Evolutionary conservation across 1,139 yeast species (phyloP), one percentile per base, ranked within the genome.

Genomic region (Yamadazyma dushanensis): DNA sequence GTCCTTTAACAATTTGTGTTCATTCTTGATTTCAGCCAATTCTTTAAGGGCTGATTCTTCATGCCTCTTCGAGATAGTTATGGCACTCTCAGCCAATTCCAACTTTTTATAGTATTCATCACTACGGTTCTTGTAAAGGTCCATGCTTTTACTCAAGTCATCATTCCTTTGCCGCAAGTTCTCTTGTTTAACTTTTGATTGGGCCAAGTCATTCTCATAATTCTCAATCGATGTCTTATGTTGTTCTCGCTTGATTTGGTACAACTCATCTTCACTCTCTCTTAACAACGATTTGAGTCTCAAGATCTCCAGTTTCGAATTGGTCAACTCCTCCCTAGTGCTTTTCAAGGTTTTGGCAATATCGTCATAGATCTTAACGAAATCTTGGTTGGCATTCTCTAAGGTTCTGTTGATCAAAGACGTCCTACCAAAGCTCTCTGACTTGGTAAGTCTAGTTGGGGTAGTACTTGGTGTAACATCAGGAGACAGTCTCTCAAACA

Each of bases 11-110:
- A 76, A 67, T 10, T 65, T 64, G 38, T 83, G 62, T 17, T 80
- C 73, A 29, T 66, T 75, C 41, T 70, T 71, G 3, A 76, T 64
- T 21, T 82, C 88, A 16, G 63, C 59, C 39, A 82, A 63, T 47
- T 87, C 89, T 26, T 66, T 64, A 32, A 61, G 63, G 7, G 84
- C 73, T 36, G 68, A 59, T 34, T 73, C 73, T 52, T 83, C 90
- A 13, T 83, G 79, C 45, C 86, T 69, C 46, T 66, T 66, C 3
- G 88, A 78, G 34, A 79, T 73, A 31, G 73, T 66, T 2, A 85
- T 78, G 2, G 88, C 83, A 33, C 82, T 71, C 51, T 90, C 96
- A 1, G 95, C 92, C 40, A 78, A 73, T 50, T 88, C 95, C 24
- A 89, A 66, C 49, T 86, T 85, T 41, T 72, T 70, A 49, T 75